Evolutionary conservation across 2,329 filamentous ascomycete genomes (phyloP).

Genomic region (Ophiobolus disseminans): DNA sequence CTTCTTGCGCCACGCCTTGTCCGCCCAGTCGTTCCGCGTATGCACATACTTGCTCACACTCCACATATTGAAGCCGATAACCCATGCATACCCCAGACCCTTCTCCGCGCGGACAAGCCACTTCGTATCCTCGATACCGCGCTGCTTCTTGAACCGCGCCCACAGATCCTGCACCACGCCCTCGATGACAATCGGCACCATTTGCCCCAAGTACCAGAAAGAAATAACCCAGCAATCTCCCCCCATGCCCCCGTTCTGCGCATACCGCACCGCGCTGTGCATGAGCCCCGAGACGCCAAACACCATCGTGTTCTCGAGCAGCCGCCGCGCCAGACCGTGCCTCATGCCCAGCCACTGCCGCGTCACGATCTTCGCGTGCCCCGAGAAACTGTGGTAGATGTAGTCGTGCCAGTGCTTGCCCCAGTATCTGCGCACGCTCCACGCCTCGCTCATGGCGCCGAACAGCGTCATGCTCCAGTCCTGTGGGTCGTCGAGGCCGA

Average conservation of each 20-base stretch:
- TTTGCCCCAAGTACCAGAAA: constrained; percentile 24
- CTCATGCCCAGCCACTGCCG: constrained; percentile 15
- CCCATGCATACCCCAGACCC: constrained; percentile 22
- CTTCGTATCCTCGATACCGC: constrained; percentile 3
- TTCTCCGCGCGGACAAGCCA: constrained; percentile 11
- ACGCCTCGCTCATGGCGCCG: constrained; percentile 9
- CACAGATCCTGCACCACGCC: constrained; percentile 11
- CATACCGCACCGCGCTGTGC: constrained; percentile 21
- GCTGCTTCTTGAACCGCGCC: constrained; percentile 1
- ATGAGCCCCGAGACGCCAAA: constrained; percentile 23
- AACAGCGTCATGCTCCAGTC: constrained; percentile 22
- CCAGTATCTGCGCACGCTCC: constrained; percentile 26
- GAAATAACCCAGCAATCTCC: constrained; percentile 21
- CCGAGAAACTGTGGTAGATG: constrained; percentile 19
- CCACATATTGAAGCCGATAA: constrained; percentile 25
- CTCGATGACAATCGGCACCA: constrained; percentile 26
- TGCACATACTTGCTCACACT: constrained; percentile 22
- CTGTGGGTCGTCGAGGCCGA: constrained; percentile 8
- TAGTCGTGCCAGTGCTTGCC: constrained; percentile 31
- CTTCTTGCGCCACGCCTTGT: constrained; percentile 7
- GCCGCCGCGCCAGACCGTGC: constrained; percentile 5
- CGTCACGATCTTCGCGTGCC: constrained; percentile 22
- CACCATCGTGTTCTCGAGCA: constrained; percentile 26
- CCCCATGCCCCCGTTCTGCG: constrained; percentile 4
- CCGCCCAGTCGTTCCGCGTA: constrained; percentile 19